phyloP scores from a whole-genome alignment of 805 yeast species.

The Ogataea thermomethanolica region DNA sequence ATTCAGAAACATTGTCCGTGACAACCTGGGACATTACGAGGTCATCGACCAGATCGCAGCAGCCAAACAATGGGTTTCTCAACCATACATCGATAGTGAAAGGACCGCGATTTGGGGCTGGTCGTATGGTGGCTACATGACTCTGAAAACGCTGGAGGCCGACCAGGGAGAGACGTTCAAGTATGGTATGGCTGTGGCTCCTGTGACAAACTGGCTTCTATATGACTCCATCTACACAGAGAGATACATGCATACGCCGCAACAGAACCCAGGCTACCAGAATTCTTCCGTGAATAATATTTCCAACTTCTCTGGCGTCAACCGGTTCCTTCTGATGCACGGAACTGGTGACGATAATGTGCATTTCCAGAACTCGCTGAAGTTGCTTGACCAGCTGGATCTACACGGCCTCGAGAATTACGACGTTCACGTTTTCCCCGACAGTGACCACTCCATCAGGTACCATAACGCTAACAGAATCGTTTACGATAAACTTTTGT shows the following conservation, averaged over 20 bases:
- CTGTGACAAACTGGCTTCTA: conserved; percentile 90
- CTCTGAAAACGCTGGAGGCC: conserved; percentile 81
- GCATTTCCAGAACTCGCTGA: conserved; percentile 85
- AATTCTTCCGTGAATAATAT: conserved; percentile 54
- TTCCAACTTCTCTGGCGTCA: conserved; percentile 49
- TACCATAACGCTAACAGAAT: conserved; percentile 71
- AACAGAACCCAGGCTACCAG: conserved; percentile 55
- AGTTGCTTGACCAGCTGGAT: conserved; percentile 72
- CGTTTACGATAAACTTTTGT: conserved; percentile 61
- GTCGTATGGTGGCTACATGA: conserved; percentile 96
- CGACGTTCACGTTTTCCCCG: conserved; percentile 77
- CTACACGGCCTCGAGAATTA: conserved; percentile 75
- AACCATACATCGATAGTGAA: conserved; percentile 60
- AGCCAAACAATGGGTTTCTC: conserved; percentile 65
- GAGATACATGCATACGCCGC: conserved; percentile 86
- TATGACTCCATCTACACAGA: conserved; percentile 95
- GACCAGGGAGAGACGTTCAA: conserved; percentile 74
- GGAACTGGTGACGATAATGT: conserved; percentile 98
- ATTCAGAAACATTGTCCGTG: conserved; percentile 78
- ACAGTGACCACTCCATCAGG: conserved; percentile 69
- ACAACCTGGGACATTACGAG: conserved; percentile 77
- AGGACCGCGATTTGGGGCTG: conserved; percentile 94
- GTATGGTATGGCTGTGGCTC: conserved; percentile 95
- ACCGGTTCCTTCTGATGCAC: conserved; percentile 83
- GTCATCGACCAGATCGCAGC: conserved; percentile 84